phyloP scores from a whole-genome alignment of 345 rosid genomes.

The Syzygium oleosum region DNA sequence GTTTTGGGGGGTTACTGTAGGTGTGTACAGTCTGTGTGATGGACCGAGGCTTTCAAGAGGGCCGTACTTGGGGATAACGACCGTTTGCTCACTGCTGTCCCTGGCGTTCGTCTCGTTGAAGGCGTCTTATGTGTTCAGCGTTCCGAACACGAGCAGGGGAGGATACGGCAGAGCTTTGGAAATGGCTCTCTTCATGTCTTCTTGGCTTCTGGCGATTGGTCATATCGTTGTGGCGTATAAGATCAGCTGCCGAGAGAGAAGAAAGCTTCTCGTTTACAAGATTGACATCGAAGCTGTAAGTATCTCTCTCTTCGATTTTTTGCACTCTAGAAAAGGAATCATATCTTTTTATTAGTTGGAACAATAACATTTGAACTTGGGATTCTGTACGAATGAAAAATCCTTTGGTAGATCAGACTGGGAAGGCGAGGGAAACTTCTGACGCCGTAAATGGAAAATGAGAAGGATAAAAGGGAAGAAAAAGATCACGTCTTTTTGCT shows the following conservation, averaged over 20 bases:
- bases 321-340: neutral
- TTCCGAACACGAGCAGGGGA: slow-evolving; percentile 22
- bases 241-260: slow-evolving; percentile 85
- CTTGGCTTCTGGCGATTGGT: slow-evolving; percentile 55
- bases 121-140: slow-evolving; percentile 63
- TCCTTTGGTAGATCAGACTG: neutral
- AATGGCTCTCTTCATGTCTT: slow-evolving; percentile 58
- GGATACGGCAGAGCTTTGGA: slow-evolving; percentile 47
- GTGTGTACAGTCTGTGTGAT: slow-evolving; percentile 79
- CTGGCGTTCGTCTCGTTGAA: slow-evolving; percentile 65
- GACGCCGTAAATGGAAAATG: neutral
- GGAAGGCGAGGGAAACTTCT: neutral
- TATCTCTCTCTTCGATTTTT: neutral
- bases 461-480: neutral
- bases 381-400: neutral
- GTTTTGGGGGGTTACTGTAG: slow-evolving; percentile 15
- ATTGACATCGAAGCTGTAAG: slow-evolving; percentile 98
- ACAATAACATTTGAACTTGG: neutral
- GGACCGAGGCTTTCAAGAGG: slow-evolving; percentile 77
- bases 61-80: slow-evolving; percentile 69
- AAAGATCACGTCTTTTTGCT: neutral
- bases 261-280: slow-evolving; percentile 86
- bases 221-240: slow-evolving; percentile 70
- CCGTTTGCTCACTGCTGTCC: slow-evolving; percentile 58
- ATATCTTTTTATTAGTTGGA: neutral